Evolutionary conservation across 805 yeast species (phyloP), one percentile per base, ranked within the genome.

Genomic region (Zygotorulaspora sp.): DNA sequence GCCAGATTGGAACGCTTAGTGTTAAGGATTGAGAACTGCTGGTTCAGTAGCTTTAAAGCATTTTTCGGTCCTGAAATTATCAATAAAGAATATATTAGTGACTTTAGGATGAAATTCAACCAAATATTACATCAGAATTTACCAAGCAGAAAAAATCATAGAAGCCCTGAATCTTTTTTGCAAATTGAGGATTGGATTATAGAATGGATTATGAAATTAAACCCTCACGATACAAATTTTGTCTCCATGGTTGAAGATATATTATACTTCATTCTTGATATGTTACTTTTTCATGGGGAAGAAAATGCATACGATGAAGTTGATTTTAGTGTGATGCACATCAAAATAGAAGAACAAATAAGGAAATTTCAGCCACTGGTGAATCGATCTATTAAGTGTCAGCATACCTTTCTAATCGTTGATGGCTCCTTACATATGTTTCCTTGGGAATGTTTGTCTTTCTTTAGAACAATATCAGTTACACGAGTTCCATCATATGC

Each of bases 391-490:
- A 4, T 48, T 44, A 11, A 33, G 35, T 15, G 38, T 12, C 43
- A 67, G 5, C 96, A 89, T 57, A 64, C 81, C 0, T 78, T 90
- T 2, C 62, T 92, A 32, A 65, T 92, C 3, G 75, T 86, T 3
- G 80, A 89, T 17, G 71, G 78, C 34, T 62, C 65, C 6, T 80
- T 94, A 47, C 74, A 75, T n/a, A 55, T 59, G 13, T 67, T 92
- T 21, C 98, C 98, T 0, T 92, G 97, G 97, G 99, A 92, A 53
- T 79, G 87, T 1, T 54, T 89, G 21, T 71, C 78, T 0, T 69
- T 71, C 30, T 56, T 89, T 38, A 59, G 74, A 35, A 53, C 55
- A 0, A 64, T 61, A 32, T 78, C 95, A 0, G 72, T 83, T 0
- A 75, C 94, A 0, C 66, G 97, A 46, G 72, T 88, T 59, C 95